Evolutionary conservation across 495 filamentous ascomycete genomes (phyloP), one percentile per base, ranked within the genome.

Genomic region (Hypoxylon lienhwacheense): DNA sequence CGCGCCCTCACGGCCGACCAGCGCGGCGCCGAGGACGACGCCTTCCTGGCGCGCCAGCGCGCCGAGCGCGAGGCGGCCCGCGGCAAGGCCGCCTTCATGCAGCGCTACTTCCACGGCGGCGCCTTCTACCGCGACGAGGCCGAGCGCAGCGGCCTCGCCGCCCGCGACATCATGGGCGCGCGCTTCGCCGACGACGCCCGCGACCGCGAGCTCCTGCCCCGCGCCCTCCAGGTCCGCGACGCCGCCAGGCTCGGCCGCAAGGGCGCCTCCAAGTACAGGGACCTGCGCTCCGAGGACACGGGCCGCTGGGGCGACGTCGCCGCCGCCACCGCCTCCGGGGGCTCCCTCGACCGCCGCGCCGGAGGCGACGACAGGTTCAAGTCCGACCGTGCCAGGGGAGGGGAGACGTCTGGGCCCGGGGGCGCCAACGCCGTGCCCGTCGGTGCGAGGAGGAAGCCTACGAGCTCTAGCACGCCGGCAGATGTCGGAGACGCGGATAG

Each of bases 71-170:
- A 92, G 12, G 73, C 74, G 25, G 84, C n/a, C n/a, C n/a, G 85
- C 26, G 93, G 91, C 31, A 87, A 96, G 76, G 88, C 91, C 76
- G 79, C 79, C 1, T 97, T 83, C 67, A 89, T 97, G 89, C 91
- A 96, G 68, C 91, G 92, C 67, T 97, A 97, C 71, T 90, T 86
- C 67, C 93, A 99, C 77, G 92, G 91, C 76, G 93, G 93, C 40
- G 93, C 93, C 17, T 98, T 97, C 75, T 97, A 87, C 73, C 85
- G 85, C 47, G 90, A 91, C 29, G 90, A 92, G 55, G 76, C 80
- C 21, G 83, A 86, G 55, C 79, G 79, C 11, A 81, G 86, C 66
- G 89, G 85, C 16, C 69, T 97, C 57, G 85, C 85, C 64, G 71
- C 81, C 65, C 72, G 91, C 28, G 87, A 93, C 70, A 73, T 95